These are phyloP conservation scores for Vigna unguiculata DNA, from an alignment of 306 rosid species.

Conservation along the genomic window DNA sequence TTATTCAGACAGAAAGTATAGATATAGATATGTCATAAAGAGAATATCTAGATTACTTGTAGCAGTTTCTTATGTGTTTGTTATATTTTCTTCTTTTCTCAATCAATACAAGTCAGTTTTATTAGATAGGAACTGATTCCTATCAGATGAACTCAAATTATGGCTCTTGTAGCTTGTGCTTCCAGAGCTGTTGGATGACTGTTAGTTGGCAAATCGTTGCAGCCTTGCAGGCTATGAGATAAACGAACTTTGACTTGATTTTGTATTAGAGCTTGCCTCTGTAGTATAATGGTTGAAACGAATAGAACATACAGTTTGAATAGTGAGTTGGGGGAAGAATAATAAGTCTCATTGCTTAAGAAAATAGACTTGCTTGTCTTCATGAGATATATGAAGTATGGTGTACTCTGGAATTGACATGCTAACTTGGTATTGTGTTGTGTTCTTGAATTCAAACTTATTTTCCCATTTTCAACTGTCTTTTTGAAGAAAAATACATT, in stretches of 20 bases:
- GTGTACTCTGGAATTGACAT: neutral
- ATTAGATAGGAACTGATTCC: slow-evolving; percentile 13
- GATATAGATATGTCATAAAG: neutral
- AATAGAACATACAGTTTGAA: slow-evolving; percentile 1
- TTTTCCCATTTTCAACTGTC: too few species aligned
- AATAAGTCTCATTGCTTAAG: neutral
- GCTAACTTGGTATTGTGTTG: neutral
- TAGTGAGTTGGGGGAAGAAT: neutral
- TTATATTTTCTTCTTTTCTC: neutral
- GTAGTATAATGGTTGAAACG: slow-evolving; percentile 4
- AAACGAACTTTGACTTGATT: neutral
- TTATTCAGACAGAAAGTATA: neutral
- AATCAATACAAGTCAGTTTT: slow-evolving; percentile 3
- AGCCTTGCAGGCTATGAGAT: too few species aligned
- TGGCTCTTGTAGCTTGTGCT: slow-evolving; percentile 4
- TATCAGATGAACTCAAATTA: neutral
- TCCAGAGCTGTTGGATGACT: neutral
- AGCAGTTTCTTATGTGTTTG: neutral
- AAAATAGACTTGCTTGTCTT: neutral
- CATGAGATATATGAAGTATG: neutral
- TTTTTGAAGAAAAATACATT: too few species aligned
- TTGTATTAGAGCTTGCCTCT: neutral
- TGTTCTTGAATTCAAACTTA: too few species aligned
- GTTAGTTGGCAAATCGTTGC: too few species aligned
- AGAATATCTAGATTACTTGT: too few species aligned